phyloP scores from a whole-genome alignment of 495 filamentous ascomycete species.

The Aspergillus sclerotiicarbonarius region DNA sequence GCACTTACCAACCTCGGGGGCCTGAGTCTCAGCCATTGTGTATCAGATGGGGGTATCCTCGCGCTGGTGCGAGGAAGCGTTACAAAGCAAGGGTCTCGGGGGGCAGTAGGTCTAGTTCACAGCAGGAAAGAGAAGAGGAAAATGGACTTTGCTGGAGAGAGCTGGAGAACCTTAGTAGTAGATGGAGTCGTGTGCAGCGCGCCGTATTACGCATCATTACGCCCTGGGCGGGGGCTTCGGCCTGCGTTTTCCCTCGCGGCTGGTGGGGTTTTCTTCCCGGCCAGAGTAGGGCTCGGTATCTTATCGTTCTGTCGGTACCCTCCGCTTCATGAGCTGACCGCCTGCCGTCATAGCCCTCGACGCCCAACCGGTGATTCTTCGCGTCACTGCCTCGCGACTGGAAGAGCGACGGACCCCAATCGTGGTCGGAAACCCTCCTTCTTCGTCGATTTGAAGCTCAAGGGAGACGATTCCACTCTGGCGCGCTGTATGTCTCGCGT shows the following conservation, averaged over 20 bases:
- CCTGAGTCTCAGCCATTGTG: conserved; percentile 45
- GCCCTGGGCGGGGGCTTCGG: conserved; percentile 6
- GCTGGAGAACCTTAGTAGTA: conserved; percentile 23
- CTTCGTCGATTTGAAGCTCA: neutral
- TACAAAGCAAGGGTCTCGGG: conserved; percentile 17
- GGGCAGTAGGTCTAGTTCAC: conserved; percentile 10
- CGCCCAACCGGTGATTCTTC: neutral
- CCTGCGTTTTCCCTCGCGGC: neutral
- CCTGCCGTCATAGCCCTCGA: conserved; percentile 4
- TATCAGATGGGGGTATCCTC: conserved; percentile 22
- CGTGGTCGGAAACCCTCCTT: too few species aligned
- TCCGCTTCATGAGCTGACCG: neutral
- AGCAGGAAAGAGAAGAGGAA: conserved; percentile 27
- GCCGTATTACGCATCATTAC: conserved; percentile 3
- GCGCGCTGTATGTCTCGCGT: too few species aligned
- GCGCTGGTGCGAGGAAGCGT: conserved; percentile 19
- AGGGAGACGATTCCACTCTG: neutral
- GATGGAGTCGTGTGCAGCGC: conserved; percentile 29
- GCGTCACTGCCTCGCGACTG: neutral
- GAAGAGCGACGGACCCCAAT: too few species aligned
- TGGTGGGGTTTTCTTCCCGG: neutral
- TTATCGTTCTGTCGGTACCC: neutral
- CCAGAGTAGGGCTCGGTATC: conserved; percentile 3
- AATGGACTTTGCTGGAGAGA: conserved; percentile 20
- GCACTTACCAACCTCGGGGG: conserved; percentile 48